A percentile compares a stretch with the other conserved stretches of the same genome.
These are phyloP conservation scores for Heliocybe sulcata DNA, from an alignment of 1,284 basidiomycete species.

Conservation along the genomic window DNA sequence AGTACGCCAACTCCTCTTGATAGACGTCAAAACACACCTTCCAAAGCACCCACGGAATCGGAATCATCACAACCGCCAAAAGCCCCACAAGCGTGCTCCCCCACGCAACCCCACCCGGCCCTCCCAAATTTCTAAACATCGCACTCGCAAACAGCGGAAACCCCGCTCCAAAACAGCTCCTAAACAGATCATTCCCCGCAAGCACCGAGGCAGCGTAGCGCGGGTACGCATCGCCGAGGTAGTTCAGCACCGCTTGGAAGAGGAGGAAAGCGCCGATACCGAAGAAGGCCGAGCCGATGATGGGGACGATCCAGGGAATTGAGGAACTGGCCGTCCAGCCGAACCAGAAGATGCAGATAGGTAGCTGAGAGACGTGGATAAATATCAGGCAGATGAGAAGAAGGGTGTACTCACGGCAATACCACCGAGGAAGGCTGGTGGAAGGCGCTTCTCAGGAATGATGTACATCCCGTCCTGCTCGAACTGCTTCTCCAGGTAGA, in stretches of 20 bases:
- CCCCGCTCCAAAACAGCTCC: slow-evolving; percentile 25
- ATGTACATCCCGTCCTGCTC: slow-evolving; percentile 20
- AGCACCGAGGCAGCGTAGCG: slow-evolving; percentile 28
- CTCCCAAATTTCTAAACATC: slow-evolving; percentile 23
- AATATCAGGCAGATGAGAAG: background rate
- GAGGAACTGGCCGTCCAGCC: slow-evolving; percentile 29
- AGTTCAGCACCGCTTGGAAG: slow-evolving; percentile 25
- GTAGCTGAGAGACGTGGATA: background rate
- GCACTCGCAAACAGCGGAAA: slow-evolving; percentile 28
- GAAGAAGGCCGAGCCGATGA: slow-evolving; percentile 17
- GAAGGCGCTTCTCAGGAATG: slow-evolving; percentile 37
- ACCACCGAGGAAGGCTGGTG: slow-evolving; percentile 27
- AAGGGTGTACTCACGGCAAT: slow-evolving; percentile 20
- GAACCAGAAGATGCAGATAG: slow-evolving; percentile 25
- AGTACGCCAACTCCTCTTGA: background rate
- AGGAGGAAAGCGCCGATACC: slow-evolving; percentile 20
- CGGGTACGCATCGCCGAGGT: slow-evolving; percentile 26
- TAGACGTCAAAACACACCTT: background rate
- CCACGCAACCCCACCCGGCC: slow-evolving; percentile 15
- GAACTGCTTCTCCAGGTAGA: slow-evolving; percentile 18
- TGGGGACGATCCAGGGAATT: slow-evolving; percentile 17
- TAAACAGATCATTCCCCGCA: slow-evolving; percentile 29
- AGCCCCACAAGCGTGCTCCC: slow-evolving; percentile 25
- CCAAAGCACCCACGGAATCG: slow-evolving; percentile 15
- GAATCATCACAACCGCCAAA: slow-evolving; percentile 21